Evolutionary conservation across 345 rosid genomes (phyloP), one percentile per base, ranked within the genome.

Genomic region (Orychophragmus violaceus): DNA sequence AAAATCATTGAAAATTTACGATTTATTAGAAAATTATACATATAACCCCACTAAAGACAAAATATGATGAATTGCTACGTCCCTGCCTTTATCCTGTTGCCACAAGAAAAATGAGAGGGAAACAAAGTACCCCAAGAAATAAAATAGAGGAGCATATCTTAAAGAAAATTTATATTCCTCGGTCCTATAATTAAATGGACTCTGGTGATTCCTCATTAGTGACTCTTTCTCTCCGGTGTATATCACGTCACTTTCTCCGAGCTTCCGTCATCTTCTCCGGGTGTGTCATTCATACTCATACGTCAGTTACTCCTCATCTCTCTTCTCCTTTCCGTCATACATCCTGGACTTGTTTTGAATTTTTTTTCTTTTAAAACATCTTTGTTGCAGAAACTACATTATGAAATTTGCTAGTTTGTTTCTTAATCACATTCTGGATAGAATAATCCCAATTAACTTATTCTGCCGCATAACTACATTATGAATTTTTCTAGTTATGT

Each of bases 151-250:
- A 13, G n/a, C n/a, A 37, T 27, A 53, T 22, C 18, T 25, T n/a
- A n/a, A n/a, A n/a, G n/a, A n/a, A n/a, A n/a, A n/a, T 27, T 23
- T 39, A 8, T 60, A 16, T 61, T 59, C 25, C 27, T 60, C 5
- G 13, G 8, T 36, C 32, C n/a, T n/a, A n/a, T n/a, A n/a, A n/a
- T 48, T 9, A 7, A 28, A 84, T 83, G 87, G 87, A 71, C 55
- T 68, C 37, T 60, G 51, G 46, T 60, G 54, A 69, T 67, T 70
- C 42, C 25, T 77, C 52, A 65, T 48, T 17, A 2, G 4, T 46
- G 62, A 70, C 63, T 59, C 32, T 36, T 66, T 36, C 63, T 36
- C 62, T 65, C 58, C 66, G 51, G 18, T 62, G 62, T 7, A 30
- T 16, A 44, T 46, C 59, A 25, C 76, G 25, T 68, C 80, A 68